Evolutionary conservation across 805 yeast genomes (phyloP), one percentile per base, ranked within the genome.

Genomic region (Wickerhamiella slavikovae): DNA sequence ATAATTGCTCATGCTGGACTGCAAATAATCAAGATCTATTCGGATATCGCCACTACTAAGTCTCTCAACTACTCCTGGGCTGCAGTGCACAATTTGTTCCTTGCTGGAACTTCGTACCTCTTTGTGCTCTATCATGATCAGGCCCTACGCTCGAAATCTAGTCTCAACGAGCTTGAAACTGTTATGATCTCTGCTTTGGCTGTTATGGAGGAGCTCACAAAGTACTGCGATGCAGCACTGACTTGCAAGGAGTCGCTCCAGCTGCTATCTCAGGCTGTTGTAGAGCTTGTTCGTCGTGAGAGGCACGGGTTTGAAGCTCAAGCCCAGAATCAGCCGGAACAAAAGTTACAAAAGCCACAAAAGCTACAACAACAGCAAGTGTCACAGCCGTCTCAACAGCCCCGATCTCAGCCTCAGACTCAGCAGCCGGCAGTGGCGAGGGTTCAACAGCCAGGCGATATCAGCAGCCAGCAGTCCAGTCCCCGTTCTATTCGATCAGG

Each of bases 31-130:
- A 53, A 58, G 20, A 62, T 71, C 18, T 82, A 77, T 46, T 54
- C 62, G 29, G 64, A 63, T 29, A 52, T 82, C 22, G 65, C 63
- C 39, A 48, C 55, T n/a, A 59, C 59, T 17, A 65, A 64, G 40
- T 57, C 66, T 27, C 62, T 80, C 35, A 79, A 79, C 48, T 82
- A 77, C 49, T 78, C 93, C 0, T 82, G 94, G 94, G 83, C 82
- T 2, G 89, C 91, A 0, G 83, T 79, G 3, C 92, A 80, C 48
- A 80, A 79, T 45, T 55, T 79, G 31, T 79, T 79, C 46, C 73
- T 77, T 75, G 83, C 93, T 0, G 91, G 92, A 1, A 74, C 85
- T 17, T 74, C 93, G 1, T 80, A 69, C 40, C 55, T 82, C 25
- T 80, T 76, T 45, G 65, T 82, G 1, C 58, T 79, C 10, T 80